Evolutionary conservation across 2,329 filamentous ascomycete species (phyloP), one percentile per base, ranked within the genome.

Genomic region (Endothia cerciana): DNA sequence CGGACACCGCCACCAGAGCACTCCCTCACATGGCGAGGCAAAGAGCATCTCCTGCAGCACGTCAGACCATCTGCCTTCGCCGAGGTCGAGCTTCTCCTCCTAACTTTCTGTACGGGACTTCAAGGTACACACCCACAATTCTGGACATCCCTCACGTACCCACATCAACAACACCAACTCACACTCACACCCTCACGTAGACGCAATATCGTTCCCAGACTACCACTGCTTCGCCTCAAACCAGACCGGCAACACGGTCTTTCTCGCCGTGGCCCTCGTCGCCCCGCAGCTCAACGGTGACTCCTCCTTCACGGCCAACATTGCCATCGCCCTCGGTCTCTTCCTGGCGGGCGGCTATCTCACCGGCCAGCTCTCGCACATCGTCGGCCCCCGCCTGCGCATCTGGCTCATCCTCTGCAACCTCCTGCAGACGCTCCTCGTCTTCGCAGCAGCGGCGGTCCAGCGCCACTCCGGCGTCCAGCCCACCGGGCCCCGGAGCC

Each of bases 211-310:
- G 2, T 89, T 87, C 72, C 84, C 84, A 28, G 85, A 87, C 72
- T 89, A 85, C 74, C 82, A 83, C 74, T 87, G 85, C 72, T 88
- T 89, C 73, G 84, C 85, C 17, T 88, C 85, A 38, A 89, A 89
- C 73, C 86, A 89, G 72, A 89, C 87, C 0, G 87, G 87, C 66
- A 89, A 89, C 75, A 88, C 86, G 2, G 82, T 89, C 59, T 84
- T 89, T 70, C 79, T 89, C 10, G 77, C 81, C 65, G 72, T 84
- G 13, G 85, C 84, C 38, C 77, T 87, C 64, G 76, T 84, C 43
- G 70, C 83, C 38, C 82, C 84, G 10, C 72, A 81, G 43, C 74
- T 83, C 66, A 76, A 82, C 69, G 78, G 80, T 55, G 77, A 81
- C 25, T 76, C 80, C 72, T 87, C 87, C 73, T 77, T 80, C 70